phyloP scores from a whole-genome alignment of 2,329 filamentous ascomycete genomes.

The Talaromyces albobiverticillius region DNA sequence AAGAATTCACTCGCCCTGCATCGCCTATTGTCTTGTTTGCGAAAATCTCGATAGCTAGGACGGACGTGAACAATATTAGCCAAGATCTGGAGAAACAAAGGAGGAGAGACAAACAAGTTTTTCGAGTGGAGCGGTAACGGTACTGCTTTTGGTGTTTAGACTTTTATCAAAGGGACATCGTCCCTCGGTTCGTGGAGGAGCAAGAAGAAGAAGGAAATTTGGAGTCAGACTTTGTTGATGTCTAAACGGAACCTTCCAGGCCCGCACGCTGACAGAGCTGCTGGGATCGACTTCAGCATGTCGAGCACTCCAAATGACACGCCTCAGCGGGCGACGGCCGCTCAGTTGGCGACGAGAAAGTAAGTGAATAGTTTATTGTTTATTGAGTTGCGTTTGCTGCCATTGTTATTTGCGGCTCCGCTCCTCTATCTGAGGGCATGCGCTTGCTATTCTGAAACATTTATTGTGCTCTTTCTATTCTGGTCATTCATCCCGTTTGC shows the following conservation, averaged over 20 bases:
- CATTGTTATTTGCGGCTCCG: conserved; percentile 1
- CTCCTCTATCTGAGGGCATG: background rate
- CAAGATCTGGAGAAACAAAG: background rate
- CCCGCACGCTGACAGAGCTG: conserved; percentile 14
- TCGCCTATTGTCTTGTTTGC: background rate
- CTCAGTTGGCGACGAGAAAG: conserved; percentile 55
- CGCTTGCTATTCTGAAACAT: background rate
- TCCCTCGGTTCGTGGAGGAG: background rate
- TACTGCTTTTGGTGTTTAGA: background rate
- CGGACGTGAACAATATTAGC: background rate
- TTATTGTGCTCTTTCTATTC: background rate
- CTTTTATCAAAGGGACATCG: background rate
- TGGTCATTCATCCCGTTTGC: background rate
- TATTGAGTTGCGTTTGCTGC: too few relatives aligned
- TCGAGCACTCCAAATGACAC: conserved; percentile 43
- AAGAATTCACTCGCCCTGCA: background rate
- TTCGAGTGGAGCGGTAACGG: background rate
- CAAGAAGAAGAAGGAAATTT: background rate
- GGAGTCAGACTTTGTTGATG: conserved; percentile 13
- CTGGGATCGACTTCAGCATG: conserved; percentile 30
- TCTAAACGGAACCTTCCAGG: conserved; percentile 15
- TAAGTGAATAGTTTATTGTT: conserved; percentile 38
- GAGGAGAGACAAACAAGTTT: background rate
- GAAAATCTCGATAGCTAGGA: background rate
- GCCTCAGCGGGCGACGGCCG: conserved; percentile 52